These are phyloP conservation scores for Mortierella claussenii DNA, from an alignment of 192 early-diverging fungal genomes.

Conservation along the genomic window DNA sequence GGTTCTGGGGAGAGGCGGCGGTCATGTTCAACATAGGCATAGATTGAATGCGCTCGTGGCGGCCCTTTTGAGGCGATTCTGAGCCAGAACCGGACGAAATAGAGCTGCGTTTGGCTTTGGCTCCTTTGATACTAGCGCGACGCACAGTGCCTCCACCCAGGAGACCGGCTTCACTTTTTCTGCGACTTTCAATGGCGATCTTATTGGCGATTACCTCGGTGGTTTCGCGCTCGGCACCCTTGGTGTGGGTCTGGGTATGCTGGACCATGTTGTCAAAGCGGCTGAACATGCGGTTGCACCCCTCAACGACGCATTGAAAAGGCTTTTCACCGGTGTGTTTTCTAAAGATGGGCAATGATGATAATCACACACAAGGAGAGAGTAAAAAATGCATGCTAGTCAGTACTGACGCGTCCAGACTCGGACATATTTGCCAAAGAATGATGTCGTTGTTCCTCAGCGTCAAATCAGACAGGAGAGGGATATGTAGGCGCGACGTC, in stretches of 20 bases:
- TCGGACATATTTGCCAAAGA: background rate
- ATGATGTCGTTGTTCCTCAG: slow-evolving; percentile 6
- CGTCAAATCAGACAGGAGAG: background rate
- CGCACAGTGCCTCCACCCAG: slow-evolving; percentile 1
- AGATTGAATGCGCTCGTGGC: slow-evolving; percentile 22
- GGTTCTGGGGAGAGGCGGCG: background rate
- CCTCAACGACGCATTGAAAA: slow-evolving; percentile 74
- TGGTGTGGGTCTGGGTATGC: slow-evolving; percentile 76
- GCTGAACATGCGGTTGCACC: slow-evolving; percentile 73
- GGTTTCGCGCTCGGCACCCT: slow-evolving; percentile 29
- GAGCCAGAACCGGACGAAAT: slow-evolving; percentile 12
- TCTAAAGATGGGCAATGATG: slow-evolving; percentile 56
- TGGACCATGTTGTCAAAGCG: slow-evolving; percentile 88
- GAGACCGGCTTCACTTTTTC: slow-evolving; percentile 47
- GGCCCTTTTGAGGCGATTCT: slow-evolving; percentile 2
- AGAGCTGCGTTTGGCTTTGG: slow-evolving; percentile 17
- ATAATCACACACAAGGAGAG: background rate
- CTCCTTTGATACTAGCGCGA: slow-evolving; percentile 7
- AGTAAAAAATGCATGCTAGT: slow-evolving; percentile 4
- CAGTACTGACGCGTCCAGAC: background rate
- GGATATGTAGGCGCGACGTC: background rate
- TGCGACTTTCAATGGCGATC: slow-evolving; percentile 42
- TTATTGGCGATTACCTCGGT: slow-evolving; percentile 28
- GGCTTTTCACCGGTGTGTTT: slow-evolving; percentile 64
- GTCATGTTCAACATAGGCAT: slow-evolving; percentile 24